Conservation (phyloP, 73 alveolate species). For the Symbiodinium pilosum region DNA sequence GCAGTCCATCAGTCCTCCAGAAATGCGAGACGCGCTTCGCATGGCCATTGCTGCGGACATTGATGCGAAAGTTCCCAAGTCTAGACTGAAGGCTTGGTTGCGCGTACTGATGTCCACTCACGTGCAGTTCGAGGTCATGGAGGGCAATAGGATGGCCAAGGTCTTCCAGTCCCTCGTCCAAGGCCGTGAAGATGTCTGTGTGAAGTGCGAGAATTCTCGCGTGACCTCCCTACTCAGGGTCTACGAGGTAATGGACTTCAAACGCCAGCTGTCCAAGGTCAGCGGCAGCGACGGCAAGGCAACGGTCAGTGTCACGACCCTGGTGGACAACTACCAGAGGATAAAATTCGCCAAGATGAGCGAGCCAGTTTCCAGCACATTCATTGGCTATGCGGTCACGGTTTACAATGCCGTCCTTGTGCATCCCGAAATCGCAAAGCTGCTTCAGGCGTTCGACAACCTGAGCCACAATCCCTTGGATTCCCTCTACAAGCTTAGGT, state of each 20-base stretch:
- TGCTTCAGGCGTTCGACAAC: background rate
- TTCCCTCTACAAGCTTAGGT: background rate
- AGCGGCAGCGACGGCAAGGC: background rate
- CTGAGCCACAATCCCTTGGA: background rate
- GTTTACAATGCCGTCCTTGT: background rate
- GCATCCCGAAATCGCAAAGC: background rate
- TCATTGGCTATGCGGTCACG: background rate
- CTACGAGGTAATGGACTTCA: conserved; percentile 23
- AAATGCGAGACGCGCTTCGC: conserved; percentile 12
- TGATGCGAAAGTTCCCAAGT: background rate
- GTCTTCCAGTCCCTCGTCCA: background rate
- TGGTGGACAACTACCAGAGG: background rate
- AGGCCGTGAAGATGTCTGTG: conserved; percentile 11
- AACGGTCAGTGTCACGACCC: background rate
- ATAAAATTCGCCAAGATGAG: background rate
- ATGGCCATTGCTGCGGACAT: background rate
- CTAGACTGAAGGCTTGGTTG: background rate
- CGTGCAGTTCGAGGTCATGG: background rate
- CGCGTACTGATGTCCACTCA: background rate
- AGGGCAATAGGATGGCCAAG: no score
- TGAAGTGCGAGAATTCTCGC: background rate
- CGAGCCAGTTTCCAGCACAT: background rate
- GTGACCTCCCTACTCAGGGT: background rate
- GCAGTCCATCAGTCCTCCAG: no score
- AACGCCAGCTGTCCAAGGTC: background rate